Evolutionary conservation across 805 yeast species (phyloP), one percentile per base, ranked within the genome.

Genomic region (Candida morakotiae): DNA sequence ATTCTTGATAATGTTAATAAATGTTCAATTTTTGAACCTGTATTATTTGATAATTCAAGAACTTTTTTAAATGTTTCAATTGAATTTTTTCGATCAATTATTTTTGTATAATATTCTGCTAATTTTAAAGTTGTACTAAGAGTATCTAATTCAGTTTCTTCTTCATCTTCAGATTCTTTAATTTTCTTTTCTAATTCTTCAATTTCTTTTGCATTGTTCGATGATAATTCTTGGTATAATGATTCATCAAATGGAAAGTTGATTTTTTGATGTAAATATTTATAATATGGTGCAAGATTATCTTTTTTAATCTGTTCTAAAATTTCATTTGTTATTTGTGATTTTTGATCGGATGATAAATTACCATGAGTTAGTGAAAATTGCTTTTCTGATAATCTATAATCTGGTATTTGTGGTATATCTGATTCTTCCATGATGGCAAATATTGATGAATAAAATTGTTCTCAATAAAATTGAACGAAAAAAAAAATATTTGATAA

Each of bases 1-100:
- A 93, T 61, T 58, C 98, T 79, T 10, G 88, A 74, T 45, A 91
- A 78, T 9, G 96, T 79, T 52, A 93, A 73, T 41, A 79, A 67
- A 35, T 88, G 75, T 57, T 93, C 98, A 54, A 93, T 91, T 60
- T 91, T 91, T 23, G 86, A 71, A 5, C 98, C 98, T 0, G 94
- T 77, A 20, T 91, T 81, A 27, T 91, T 91, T 0, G 95, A 80
- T 48, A 82, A 65, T 34, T 82, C 88, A 42, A 80, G 69, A 2
- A 95, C 88, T 52, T 81, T 83, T 42, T 78, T 73, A 49, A 85
- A 71, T 1, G 87, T 78, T 23, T 68, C 62, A 28, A 75, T 63
- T 6, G 95, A 91, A 48, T 83, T 81, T 23, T 68, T 63, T 45
- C 79, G 75, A 59, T 91, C 96, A 44, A 96, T 91, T 51, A 88